Evolutionary conservation across 768 basidiomycete species (phyloP).

Genomic region (Leucocoprinus sp.): DNA sequence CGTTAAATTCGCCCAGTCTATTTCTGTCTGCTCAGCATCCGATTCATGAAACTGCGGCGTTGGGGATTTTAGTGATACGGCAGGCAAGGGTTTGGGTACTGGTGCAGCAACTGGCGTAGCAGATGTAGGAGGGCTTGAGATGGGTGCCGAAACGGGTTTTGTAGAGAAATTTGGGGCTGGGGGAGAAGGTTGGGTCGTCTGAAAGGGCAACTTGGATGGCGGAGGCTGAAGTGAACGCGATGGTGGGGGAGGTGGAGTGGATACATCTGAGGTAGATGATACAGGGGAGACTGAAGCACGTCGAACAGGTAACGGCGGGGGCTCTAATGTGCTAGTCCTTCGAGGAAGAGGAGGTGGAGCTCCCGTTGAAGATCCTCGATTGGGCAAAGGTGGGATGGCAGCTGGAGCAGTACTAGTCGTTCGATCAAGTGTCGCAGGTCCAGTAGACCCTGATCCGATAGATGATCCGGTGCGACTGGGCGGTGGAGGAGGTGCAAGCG

Average conservation of each 20-base stretch:
- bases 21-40: constrained; percentile 16
- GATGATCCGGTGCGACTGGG: constrained; percentile 25
- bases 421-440: constrained; percentile 6
- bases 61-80: constrained; percentile 4
- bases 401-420: constrained; percentile 14
- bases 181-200: constrained; percentile 7
- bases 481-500: constrained; percentile 24
- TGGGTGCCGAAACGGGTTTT: constrained; percentile 12
- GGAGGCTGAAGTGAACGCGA: constrained; percentile 9
- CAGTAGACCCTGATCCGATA: constrained; percentile 9
- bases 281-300: constrained; percentile 3
- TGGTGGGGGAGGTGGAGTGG: constrained; percentile 9
- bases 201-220: constrained; percentile 7
- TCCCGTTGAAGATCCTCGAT: constrained; percentile 16
- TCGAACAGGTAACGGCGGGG: constrained; percentile 19
- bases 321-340: constrained; percentile 15
- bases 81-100: constrained; percentile 9
- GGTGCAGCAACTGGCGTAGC: constrained; percentile 13
- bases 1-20: constrained; percentile 68
- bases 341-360: constrained; percentile 22
- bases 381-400: constrained; percentile 18
- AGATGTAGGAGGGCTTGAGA: constrained; percentile 15
- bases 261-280: constrained; percentile 11
- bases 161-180: constrained; percentile 12
- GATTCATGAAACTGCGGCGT: background rate